Evolutionary conservation across 352 stramenopile genomes (phyloP).

Genomic region (Globisporangium canariense): DNA sequence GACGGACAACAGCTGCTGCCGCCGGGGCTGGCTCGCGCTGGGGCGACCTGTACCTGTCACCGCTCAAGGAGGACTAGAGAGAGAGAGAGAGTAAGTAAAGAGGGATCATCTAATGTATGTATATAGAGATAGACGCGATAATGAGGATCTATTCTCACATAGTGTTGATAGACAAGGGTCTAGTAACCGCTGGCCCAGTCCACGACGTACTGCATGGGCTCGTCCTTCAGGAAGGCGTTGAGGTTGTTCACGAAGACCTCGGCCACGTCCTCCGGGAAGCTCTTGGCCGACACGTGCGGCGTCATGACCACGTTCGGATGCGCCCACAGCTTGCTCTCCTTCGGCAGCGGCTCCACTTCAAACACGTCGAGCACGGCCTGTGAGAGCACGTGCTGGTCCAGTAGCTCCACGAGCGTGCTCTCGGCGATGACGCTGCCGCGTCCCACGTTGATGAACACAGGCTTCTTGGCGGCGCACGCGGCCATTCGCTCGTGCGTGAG

Average conservation of each 20-base stretch:
- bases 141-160: background rate
- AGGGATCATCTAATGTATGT: conserved; percentile 13
- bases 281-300: conserved; percentile 77
- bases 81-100: conserved; percentile 6
- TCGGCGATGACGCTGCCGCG: conserved; percentile 77
- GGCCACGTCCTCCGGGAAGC: conserved; percentile 72
- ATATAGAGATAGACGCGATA: conserved; percentile 8
- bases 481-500: conserved; percentile 46
- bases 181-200: conserved; percentile 59
- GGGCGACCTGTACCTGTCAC: conserved; percentile 33
- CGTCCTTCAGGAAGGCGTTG: conserved; percentile 34
- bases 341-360: conserved; percentile 49
- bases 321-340: conserved; percentile 57
- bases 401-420: conserved; percentile 44
- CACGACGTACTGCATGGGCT: conserved; percentile 43
- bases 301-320: conserved; percentile 66
- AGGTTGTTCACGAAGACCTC: conserved; percentile 68
- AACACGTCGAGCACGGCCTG: conserved; percentile 65
- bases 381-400: conserved; percentile 61
- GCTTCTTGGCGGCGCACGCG: conserved; percentile 48
- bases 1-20: background rate
- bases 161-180: background rate
- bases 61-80: conserved; percentile 21
- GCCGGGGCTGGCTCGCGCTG: conserved; percentile 23
- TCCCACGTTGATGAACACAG: conserved; percentile 88